Evolutionary conservation across 306 rosid genomes (phyloP), one percentile per base, ranked within the genome.

Genomic region (Oxytropis ochrocephala): DNA sequence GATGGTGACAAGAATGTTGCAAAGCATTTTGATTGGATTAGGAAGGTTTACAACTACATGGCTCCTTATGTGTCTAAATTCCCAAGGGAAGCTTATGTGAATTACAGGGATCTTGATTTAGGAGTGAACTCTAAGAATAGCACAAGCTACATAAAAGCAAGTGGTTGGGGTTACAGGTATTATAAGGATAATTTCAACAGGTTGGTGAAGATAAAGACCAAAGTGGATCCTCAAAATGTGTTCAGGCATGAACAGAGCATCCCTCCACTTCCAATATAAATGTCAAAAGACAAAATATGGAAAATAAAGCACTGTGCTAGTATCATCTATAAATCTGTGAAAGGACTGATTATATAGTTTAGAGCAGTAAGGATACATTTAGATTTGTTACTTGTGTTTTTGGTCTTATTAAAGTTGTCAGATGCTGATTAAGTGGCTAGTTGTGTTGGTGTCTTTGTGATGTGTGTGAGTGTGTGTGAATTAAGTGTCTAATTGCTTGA

Each of bases 181-280:
- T 83, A 62, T 60, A 83, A 83, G 75, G 55, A 19, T 14, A 83
- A 83, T 63, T 83, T 76, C 8, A 60, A 72, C 6, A 83, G 74
- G 62, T 64, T 83, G 80, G 87, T 79, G 3, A 42, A 56, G 79
- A 80, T 83, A 0, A 83, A 83, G 77, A 63, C 80, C 16, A 56
- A 55, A 53, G 82, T 83, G 32, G 87, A 83, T 73, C 87, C 87
- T 61, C 49, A 69, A 48, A 83, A 83, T 27, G 75, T 83, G 42
- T 83, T 83, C 56, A 79, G 87, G 69, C 84, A 83, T 73, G 84
- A 83, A 52, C 87, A 83, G 61, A 83, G 84, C 21, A 79, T 83
- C 4, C 87, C 87, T 17, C 82, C 82, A 11, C 73, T 77, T 39
- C 77, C 77, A 2, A 5, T 63, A 19, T 74, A 36, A 54, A 24